A percentile compares a stretch with the other conserved stretches of the same genome.
These are phyloP conservation scores for Vitis hybrid DNA, from an alignment of 177 flowering plant species.

Conservation along the genomic window DNA sequence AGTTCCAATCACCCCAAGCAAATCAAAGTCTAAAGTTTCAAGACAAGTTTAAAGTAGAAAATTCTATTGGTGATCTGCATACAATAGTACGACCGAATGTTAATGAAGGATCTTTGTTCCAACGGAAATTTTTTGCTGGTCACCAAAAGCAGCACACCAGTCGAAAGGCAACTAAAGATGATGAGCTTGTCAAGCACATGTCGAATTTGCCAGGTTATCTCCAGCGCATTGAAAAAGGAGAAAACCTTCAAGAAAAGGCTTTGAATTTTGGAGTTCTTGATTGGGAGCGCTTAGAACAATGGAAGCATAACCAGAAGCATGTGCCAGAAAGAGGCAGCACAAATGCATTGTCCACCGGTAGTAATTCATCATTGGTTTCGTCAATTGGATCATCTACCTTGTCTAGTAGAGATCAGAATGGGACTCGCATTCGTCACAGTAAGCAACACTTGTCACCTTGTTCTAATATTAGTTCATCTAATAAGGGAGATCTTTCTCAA, in stretches of 20 bases:
- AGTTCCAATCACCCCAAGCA: conserved; percentile 14
- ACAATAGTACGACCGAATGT: conserved; percentile 20
- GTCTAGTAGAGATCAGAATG: conserved; percentile 7
- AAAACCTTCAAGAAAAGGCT: conserved; percentile 55
- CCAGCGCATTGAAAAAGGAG: conserved; percentile 47
- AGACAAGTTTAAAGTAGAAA: conserved; percentile 30
- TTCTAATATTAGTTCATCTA: conserved; percentile 12
- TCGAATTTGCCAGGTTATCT: conserved; percentile 76
- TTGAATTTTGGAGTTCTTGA: conserved; percentile 88
- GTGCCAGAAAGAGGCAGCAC: conserved; percentile 5
- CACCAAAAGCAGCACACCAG: conserved; percentile 17
- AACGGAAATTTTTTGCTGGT: conserved; percentile 24
- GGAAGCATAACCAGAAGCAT: conserved; percentile 44
- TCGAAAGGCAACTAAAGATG: conserved; percentile 31
- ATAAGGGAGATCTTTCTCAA: conserved; percentile 18
- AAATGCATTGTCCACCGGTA: conserved; percentile 8
- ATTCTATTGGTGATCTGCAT: conserved; percentile 14
- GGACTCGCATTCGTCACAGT: conserved; percentile 9
- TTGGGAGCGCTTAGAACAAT: conserved; percentile 75
- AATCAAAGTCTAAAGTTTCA: conserved; percentile 26
- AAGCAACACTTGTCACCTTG: conserved; percentile 11
- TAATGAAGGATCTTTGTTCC: conserved; percentile 13
- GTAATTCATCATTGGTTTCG: not conserved
- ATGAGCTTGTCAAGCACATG: conserved; percentile 83
- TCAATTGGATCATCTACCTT: conserved; percentile 13